These are phyloP conservation scores for Trifolium dubium DNA, from an alignment of 306 rosid genomes.

Conservation along the genomic window DNA sequence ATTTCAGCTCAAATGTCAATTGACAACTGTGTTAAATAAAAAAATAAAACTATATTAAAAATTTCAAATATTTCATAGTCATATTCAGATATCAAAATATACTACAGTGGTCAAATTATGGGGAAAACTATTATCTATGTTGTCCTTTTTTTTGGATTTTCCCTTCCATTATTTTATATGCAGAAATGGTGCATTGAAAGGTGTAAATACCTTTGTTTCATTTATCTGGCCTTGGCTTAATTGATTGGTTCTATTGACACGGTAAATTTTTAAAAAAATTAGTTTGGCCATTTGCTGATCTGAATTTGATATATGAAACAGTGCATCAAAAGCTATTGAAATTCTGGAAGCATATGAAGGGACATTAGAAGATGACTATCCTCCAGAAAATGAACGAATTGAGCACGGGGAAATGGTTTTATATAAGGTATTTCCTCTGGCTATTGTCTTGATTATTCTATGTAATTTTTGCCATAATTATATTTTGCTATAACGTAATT, in stretches of 20 bases:
- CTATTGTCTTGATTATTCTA: slow-evolving; percentile 31
- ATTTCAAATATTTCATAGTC: neutral
- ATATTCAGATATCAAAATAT: neutral
- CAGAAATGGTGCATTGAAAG: neutral
- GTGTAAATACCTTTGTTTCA: neutral
- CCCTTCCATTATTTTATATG: slow-evolving; percentile 19
- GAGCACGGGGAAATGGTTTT: slow-evolving; percentile 98
- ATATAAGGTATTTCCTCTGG: slow-evolving; percentile 67
- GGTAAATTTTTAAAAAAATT: slow-evolving; percentile 5
- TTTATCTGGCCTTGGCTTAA: slow-evolving; percentile 17
- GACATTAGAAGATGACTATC: slow-evolving; percentile 91
- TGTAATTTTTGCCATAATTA: slow-evolving; percentile 10
- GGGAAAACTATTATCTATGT: neutral
- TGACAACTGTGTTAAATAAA: neutral
- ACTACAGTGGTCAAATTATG: neutral
- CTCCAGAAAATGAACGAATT: slow-evolving; percentile 88
- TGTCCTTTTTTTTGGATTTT: neutral
- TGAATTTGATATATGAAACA: slow-evolving; percentile 45
- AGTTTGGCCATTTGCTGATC: slow-evolving; percentile 12
- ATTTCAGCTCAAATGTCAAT: neutral
- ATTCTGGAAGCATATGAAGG: slow-evolving; percentile 99
- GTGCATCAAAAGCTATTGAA: slow-evolving; percentile 88
- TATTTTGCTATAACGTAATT: slow-evolving; percentile 24
- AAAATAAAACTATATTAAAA: neutral
- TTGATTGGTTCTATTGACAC: slow-evolving; percentile 25